Evolutionary conservation across 2,329 filamentous ascomycete genomes (phyloP).

Genomic region (Huntiella omanensis): DNA sequence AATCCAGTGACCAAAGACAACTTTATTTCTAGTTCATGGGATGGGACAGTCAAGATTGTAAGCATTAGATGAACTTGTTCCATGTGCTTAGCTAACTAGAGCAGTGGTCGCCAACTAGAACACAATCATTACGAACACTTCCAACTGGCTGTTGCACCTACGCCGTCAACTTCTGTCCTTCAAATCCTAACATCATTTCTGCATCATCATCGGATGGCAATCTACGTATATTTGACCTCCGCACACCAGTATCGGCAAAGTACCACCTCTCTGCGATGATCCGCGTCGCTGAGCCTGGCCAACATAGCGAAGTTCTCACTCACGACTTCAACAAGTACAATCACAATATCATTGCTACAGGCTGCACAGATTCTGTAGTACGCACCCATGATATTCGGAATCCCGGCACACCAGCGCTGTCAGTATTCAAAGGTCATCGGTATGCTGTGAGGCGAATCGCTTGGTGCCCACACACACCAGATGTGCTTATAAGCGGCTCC

Average conservation of each 20-base stretch:
- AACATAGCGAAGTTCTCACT: conserved; percentile 71
- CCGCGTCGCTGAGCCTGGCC: conserved; percentile 37
- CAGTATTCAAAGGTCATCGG: conserved; percentile 65
- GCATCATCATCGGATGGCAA: conserved; percentile 80
- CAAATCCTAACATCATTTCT: conserved; percentile 68
- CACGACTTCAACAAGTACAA: conserved; percentile 99
- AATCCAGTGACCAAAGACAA: conserved; percentile 79
- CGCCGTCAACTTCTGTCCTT: conserved; percentile 75
- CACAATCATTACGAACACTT: conserved; percentile 60
- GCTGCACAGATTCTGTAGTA: conserved; percentile 71
- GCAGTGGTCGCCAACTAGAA: conserved; percentile 67
- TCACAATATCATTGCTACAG: conserved; percentile 66
- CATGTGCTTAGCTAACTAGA: not conserved
- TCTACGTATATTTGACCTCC: conserved; percentile 77
- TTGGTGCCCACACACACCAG: conserved; percentile 87
- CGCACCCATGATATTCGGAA: conserved; percentile 81
- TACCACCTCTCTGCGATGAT: conserved; percentile 75
- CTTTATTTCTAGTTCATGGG: conserved; percentile 86
- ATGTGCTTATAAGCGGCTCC: conserved; percentile 71
- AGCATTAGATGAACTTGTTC: conserved; percentile 13
- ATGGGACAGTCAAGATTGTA: conserved; percentile 81
- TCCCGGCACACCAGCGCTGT: conserved; percentile 50
- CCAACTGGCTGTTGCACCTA: conserved; percentile 91
- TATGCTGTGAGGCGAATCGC: conserved; percentile 74
- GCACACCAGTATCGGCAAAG: conserved; percentile 65